These are phyloP conservation scores for Colletotrichum tamarilloi DNA, from an alignment of 2,329 filamentous ascomycete species.

Conservation along the genomic window DNA sequence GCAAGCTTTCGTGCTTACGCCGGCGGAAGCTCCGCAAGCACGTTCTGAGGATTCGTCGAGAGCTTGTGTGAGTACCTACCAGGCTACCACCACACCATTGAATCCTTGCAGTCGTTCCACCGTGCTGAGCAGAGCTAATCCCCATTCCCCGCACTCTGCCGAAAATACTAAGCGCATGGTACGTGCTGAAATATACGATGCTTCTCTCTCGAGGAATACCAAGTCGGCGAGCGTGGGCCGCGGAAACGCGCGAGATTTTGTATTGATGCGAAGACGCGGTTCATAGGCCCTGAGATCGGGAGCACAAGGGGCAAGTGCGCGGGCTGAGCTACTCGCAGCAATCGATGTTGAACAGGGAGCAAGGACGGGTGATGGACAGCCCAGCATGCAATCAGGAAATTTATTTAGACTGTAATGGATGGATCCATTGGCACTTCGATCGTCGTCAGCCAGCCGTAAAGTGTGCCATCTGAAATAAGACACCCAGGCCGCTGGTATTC, in stretches of 20 bases:
- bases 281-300: not conserved
- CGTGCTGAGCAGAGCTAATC: not conserved
- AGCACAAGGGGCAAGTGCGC: not conserved
- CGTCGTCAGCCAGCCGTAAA: not conserved
- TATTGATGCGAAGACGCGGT: not conserved
- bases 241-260: not conserved
- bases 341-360: not conserved
- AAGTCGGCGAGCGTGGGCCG: not conserved
- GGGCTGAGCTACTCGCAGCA: not conserved
- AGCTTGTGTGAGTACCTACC: conserved; percentile 3
- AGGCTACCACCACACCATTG: not conserved
- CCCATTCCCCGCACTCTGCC: conserved; percentile 6
- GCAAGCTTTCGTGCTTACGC: conserved; percentile 15
- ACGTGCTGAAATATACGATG: conserved; percentile 21
- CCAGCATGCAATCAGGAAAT: conserved; percentile 19
- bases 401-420: conserved; percentile 13
- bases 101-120: conserved; percentile 28
- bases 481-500: not conserved
- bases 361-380: conserved; percentile 19
- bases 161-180: conserved; percentile 7
- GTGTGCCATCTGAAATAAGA: conserved; percentile 8
- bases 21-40: conserved; percentile 22
- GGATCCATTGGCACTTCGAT: conserved; percentile 7
- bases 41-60: not conserved
- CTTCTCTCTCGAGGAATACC: conserved; percentile 6